These are phyloP conservation scores for Acanthamoeba lenticulata DNA, from an alignment of 208 protist species.

Conservation along the genomic window DNA sequence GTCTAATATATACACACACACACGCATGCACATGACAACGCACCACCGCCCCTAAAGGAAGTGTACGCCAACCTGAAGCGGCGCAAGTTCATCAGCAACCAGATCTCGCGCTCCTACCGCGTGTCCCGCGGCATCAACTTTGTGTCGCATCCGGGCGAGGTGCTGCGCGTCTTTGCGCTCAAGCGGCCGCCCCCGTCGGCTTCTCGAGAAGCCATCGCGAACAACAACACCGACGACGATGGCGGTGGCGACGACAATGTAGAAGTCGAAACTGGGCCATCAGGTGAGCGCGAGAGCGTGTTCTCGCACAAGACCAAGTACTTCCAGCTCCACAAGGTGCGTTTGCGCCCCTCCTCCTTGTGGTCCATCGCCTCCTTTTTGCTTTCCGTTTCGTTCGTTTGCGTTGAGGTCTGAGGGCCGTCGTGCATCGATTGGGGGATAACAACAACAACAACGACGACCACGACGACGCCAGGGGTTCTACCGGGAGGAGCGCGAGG, in stretches of 20 bases:
- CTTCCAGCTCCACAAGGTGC: slow-evolving; percentile 1
- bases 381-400: too few relatives aligned
- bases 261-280: too few relatives aligned
- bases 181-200: too few relatives aligned
- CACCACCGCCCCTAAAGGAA: neutral
- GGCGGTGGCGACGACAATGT: too few relatives aligned
- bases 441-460: neutral
- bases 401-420: too few relatives aligned
- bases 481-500: neutral
- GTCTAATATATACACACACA: neutral
- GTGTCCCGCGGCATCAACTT: neutral
- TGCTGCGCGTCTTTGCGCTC: neutral
- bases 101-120: neutral
- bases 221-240: too few relatives aligned
- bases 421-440: too few relatives aligned
- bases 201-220: neutral
- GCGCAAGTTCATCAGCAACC: neutral
- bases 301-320: neutral
- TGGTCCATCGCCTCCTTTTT: too few relatives aligned
- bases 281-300: neutral
- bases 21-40: neutral
- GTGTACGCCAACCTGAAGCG: neutral
- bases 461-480: neutral
- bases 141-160: neutral
- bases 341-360: neutral